Evolutionary conservation across 495 filamentous ascomycete species (phyloP), one percentile per base, ranked within the genome.

Genomic region (Aspergillus bertholletiae): DNA sequence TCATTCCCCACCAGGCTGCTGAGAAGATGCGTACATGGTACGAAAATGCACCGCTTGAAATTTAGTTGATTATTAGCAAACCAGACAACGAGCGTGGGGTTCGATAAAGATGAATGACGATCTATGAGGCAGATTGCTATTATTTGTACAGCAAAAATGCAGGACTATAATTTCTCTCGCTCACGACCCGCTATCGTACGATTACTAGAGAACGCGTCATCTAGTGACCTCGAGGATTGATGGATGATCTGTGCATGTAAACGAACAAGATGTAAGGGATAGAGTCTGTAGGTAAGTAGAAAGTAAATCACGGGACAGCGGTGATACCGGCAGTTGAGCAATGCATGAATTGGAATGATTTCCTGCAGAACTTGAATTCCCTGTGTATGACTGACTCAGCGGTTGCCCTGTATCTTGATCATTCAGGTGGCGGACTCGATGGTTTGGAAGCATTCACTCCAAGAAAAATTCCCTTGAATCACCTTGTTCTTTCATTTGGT

Each of bases 1-100:
- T 90, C 51, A 85, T 97, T 49, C 90, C 92, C 13, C 84, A 84
- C 70, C 76, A 81, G 58, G 78, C 76, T 28, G 86, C 85, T 47
- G 81, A 86, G 61, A 72, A 71, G 12, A 85, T 86, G 58, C 80
- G 80, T 70, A 64, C 61, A 53, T 88, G 86, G 73, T 94, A 84
- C 65, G 73, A 79, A 57, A 63, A 72, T 51, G 40, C 56, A 23
- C 61, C 69, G 9, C 40, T 72, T 40, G 40, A 50, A 26, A 18
- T 28, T 35, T 66, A 26, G 13, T 45, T n/a, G 18, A 37, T 15
- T 5, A 2, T 37, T 12, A 37, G 17, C 34, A 37, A 37, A 37
- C 34, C 5, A 37, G 34, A 37, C 15, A 21, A 46, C 15, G 43
- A 46, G 34, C 15, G 34, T 37, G 34, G 34, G 11, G 34, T 37